Conservation (phyloP, 257 asterid genomes). For the Solanum corneliomulleri region DNA sequence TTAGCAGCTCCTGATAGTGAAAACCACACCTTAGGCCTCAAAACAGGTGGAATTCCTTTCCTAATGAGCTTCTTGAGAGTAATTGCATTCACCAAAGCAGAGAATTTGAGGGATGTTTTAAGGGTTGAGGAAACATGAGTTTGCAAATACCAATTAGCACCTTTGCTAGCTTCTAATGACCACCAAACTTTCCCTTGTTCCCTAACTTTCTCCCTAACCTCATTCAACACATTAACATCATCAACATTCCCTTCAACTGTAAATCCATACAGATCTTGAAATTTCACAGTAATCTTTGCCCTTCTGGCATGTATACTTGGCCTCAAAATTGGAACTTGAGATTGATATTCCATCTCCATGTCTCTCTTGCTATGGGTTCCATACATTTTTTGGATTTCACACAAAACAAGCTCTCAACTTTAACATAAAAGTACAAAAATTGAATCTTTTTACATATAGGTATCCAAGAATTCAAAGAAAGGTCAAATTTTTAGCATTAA, state of each 20-base stretch:
- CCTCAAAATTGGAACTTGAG: conserved; percentile 59
- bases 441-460: not conserved
- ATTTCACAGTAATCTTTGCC: conserved; percentile 87
- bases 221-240: conserved; percentile 94
- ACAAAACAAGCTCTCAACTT: not conserved
- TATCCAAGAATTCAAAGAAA: not conserved
- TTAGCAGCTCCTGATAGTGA: conserved; percentile 91
- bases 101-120: conserved; percentile 64
- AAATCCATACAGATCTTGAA: conserved; percentile 92
- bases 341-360: conserved; percentile 54
- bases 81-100: conserved; percentile 70
- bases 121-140: conserved; percentile 45
- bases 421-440: not conserved
- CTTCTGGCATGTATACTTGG: conserved; percentile 89
- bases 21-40: conserved; percentile 95
- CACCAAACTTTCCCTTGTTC: conserved; percentile 93
- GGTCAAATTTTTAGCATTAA: not conserved
- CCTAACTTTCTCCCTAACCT: conserved; percentile 93
- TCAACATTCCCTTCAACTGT: conserved; percentile 96
- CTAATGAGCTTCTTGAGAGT: conserved; percentile 85
- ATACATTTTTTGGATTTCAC: conserved; percentile 32
- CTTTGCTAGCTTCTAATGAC: conserved; percentile 84
- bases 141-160: conserved; percentile 78
- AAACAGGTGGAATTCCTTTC: conserved; percentile 85
- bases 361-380: conserved; percentile 56